phyloP scores from a whole-genome alignment of 345 rosid species.

The Limnanthes douglasii region DNA sequence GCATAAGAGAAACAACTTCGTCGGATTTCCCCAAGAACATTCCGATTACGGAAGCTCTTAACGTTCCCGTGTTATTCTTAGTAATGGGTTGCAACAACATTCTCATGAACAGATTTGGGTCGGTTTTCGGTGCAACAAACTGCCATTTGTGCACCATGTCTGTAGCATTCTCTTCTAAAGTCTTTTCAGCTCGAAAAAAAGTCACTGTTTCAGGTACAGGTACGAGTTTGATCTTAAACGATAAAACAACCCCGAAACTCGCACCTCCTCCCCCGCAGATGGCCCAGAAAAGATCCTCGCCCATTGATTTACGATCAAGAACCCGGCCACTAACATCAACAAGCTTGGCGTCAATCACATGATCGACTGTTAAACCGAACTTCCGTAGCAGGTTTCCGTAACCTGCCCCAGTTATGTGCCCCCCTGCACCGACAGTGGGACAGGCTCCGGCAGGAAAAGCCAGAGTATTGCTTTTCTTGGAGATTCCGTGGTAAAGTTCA shows the following conservation, averaged over 20 bases:
- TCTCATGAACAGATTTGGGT: constrained; percentile 46
- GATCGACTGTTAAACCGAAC: constrained; percentile 35
- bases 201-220: constrained; percentile 32
- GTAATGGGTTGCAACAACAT: constrained; percentile 39
- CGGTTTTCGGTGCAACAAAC: constrained; percentile 39
- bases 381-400: constrained; percentile 46
- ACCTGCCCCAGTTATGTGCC: constrained; percentile 49
- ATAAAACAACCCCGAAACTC: constrained; percentile 37
- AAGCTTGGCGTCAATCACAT: constrained; percentile 35
- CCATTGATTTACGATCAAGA: constrained; percentile 36
- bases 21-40: constrained; percentile 21
- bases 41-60: constrained; percentile 20
- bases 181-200: constrained; percentile 21
- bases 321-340: constrained; percentile 30
- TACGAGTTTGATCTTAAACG: constrained; percentile 34
- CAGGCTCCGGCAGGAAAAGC: constrained; percentile 48
- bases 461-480: constrained; percentile 21
- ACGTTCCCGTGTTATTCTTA: constrained; percentile 11
- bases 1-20: constrained; percentile 16
- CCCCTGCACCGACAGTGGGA: constrained; percentile 55
- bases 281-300: constrained; percentile 53
- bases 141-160: constrained; percentile 36
- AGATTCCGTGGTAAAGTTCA: constrained; percentile 34
- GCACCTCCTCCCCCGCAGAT: constrained; percentile 46
- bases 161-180: constrained; percentile 17